A percentile compares a stretch with the other conserved stretches of the same genome.
phyloP scores from a whole-genome alignment of 1,284 basidiomycete genomes.

The Ustilago trichophora region DNA sequence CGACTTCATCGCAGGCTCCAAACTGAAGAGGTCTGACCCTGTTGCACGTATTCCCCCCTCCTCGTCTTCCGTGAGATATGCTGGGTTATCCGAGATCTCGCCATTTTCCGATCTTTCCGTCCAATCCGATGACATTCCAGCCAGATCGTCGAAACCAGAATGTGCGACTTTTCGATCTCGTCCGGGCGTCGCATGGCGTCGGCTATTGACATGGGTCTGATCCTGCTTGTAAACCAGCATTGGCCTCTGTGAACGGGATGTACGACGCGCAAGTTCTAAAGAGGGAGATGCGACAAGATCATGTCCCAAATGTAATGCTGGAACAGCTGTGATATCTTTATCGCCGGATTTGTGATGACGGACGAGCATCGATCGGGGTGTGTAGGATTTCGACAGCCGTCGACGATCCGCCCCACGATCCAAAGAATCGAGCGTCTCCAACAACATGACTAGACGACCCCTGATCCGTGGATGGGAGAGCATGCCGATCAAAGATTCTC shows the following conservation, averaged over 20 bases:
- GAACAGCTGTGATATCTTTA: not conserved
- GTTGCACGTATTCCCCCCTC: conserved; percentile 1
- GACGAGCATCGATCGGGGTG: not conserved
- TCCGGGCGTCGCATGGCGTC: conserved; percentile 4
- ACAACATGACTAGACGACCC: conserved; percentile 19
- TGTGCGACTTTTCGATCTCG: conserved; percentile 1
- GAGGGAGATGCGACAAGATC: not conserved
- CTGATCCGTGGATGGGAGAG: conserved; percentile 25
- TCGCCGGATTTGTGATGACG: not conserved
- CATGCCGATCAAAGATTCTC: conserved; percentile 12
- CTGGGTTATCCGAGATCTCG: conserved; percentile 28
- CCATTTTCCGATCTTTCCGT: conserved; percentile 49
- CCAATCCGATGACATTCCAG: conserved; percentile 49
- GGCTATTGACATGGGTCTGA: not conserved
- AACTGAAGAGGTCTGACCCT: conserved; percentile 6
- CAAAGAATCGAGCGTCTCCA: conserved; percentile 23
- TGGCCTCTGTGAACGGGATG: conserved; percentile 11
- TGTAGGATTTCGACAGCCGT: not conserved
- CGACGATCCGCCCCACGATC: conserved; percentile 20
- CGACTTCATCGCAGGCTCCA: conserved; percentile 1
- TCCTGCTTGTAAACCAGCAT: conserved; percentile 2
- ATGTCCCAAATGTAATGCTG: not conserved
- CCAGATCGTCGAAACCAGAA: conserved; percentile 16
- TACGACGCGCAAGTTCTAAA: not conserved
- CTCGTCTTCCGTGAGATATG: conserved; percentile 25